Conservation (phyloP, 2,329 filamentous ascomycete species). For the Apiospora kogelbergensis region DNA sequence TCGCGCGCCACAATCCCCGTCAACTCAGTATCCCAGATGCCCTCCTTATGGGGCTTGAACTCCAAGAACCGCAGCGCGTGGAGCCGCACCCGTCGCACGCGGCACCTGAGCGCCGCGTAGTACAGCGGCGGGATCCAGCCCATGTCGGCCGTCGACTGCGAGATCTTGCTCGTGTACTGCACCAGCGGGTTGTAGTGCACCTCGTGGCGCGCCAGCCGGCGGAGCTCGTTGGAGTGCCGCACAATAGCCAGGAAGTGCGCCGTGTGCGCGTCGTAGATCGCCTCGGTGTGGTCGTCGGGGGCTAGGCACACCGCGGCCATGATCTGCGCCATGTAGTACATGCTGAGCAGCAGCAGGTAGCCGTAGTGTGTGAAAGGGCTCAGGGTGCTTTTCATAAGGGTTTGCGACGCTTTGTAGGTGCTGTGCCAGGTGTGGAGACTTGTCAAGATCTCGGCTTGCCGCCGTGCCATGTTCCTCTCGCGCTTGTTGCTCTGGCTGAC, state of each 20-base stretch:
- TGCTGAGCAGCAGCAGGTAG: conserved; percentile 33
- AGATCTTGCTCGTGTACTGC: conserved; percentile 25
- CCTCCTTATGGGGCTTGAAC: conserved; percentile 22
- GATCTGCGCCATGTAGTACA: conserved; percentile 43
- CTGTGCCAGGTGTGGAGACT: conserved; percentile 18
- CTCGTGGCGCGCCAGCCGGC: not conserved
- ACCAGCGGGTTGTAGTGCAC: not conserved
- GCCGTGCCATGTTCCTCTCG: not conserved
- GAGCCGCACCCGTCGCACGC: conserved; percentile 38
- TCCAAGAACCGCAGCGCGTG: conserved; percentile 26
- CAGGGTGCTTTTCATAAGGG: conserved; percentile 13
- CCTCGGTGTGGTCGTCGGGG: conserved; percentile 27
- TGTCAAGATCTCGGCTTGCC: not conserved
- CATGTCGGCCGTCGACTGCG: conserved; percentile 38
- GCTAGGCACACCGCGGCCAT: conserved; percentile 38
- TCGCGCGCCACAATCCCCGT: not conserved
- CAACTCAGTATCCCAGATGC: not conserved
- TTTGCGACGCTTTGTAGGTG: conserved; percentile 25
- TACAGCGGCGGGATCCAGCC: conserved; percentile 47
- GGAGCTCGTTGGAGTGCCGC: conserved; percentile 17
- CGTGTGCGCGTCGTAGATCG: conserved; percentile 36
- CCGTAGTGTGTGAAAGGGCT: conserved; percentile 21
- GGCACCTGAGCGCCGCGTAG: conserved; percentile 47
- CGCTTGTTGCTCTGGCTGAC: not conserved
- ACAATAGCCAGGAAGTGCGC: conserved; percentile 34